Percentiles rank a stretch among this genome's conserved stretches.
These are phyloP conservation scores for Apiotrichum porosum DNA, from an alignment of 1,284 basidiomycete species.

Conservation along the genomic window DNA sequence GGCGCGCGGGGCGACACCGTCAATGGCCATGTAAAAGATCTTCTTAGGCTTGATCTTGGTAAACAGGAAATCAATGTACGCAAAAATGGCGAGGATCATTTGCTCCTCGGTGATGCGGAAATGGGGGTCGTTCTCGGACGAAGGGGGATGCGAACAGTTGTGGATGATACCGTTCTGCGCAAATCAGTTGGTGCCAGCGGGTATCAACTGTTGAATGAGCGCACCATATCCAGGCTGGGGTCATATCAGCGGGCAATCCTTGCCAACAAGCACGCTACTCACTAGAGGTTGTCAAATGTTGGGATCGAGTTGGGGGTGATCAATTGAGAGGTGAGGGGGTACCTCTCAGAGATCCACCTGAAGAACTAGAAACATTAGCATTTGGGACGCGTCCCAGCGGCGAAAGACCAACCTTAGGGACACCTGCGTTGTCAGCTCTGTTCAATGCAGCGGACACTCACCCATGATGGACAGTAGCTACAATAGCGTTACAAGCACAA, in stretches of 20 bases:
- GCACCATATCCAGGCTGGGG: slow-evolving; percentile 36
- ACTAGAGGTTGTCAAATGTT: slow-evolving; percentile 51
- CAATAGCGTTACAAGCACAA: not conserved
- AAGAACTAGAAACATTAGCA: slow-evolving; percentile 50
- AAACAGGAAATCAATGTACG: slow-evolving; percentile 96
- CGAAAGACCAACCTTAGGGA: slow-evolving; percentile 27
- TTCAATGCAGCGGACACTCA: slow-evolving; percentile 9
- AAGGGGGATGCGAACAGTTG: slow-evolving; percentile 63
- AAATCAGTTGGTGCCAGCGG: not conserved
- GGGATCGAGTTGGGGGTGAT: slow-evolving; percentile 80
- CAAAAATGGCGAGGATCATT: slow-evolving; percentile 94
- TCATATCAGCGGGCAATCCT: no score
- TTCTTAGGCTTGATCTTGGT: slow-evolving; percentile 97
- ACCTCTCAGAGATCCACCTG: slow-evolving; percentile 71
- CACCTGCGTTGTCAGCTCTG: slow-evolving; percentile 21
- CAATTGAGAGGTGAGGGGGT: slow-evolving; percentile 95
- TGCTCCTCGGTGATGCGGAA: slow-evolving; percentile 94
- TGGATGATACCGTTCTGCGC: slow-evolving; percentile 97
- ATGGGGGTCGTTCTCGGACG: slow-evolving; percentile 79
- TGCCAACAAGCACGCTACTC: slow-evolving; percentile 13
- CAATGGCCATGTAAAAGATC: slow-evolving; percentile 94
- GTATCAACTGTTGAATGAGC: not conserved
- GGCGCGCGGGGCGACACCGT: slow-evolving; percentile 94
- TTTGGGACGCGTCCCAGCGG: not conserved
- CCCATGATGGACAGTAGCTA: slow-evolving; percentile 23